phyloP scores from a whole-genome alignment of 768 basidiomycete genomes.

The Boletus vermiculosoides region DNA sequence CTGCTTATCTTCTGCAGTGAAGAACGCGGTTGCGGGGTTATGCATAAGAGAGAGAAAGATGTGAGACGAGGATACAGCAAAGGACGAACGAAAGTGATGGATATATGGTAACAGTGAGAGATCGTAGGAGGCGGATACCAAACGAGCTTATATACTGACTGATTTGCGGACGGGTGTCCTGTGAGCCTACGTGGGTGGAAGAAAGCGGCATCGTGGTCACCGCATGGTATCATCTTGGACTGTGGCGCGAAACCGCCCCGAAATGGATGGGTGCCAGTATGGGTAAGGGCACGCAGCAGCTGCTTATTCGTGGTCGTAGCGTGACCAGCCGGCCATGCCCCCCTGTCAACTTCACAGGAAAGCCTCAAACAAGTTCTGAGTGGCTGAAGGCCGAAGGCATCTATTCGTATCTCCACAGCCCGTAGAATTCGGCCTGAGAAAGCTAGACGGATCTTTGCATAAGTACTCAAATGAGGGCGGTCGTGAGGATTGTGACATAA shows the following conservation, averaged over 20 bases:
- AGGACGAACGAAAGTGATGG: slow-evolving; percentile 19
- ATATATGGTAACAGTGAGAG: slow-evolving; percentile 15
- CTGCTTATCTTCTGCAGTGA: slow-evolving; percentile 39
- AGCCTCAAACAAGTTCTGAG: slow-evolving; percentile 10
- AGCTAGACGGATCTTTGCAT: slow-evolving; percentile 20
- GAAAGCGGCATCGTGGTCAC: slow-evolving; percentile 36
- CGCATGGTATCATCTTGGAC: slow-evolving; percentile 32
- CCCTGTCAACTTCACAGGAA: slow-evolving; percentile 23
- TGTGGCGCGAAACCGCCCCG: slow-evolving; percentile 32
- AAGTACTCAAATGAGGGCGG: slow-evolving; percentile 13
- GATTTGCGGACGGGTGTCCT: slow-evolving; percentile 28
- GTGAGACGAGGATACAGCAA: slow-evolving; percentile 3
- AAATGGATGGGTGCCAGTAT: slow-evolving; percentile 28
- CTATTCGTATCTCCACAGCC: slow-evolving; percentile 30
- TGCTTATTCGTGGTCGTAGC: slow-evolving; percentile 15
- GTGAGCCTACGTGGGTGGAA: slow-evolving; percentile 24
- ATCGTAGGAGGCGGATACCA: slow-evolving; percentile 12
- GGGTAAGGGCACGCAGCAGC: slow-evolving; percentile 31
- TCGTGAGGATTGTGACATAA: slow-evolving; percentile 21
- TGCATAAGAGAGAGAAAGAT: slow-evolving; percentile 26
- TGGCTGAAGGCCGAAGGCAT: slow-evolving; percentile 19
- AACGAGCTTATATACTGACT: slow-evolving; percentile 33
- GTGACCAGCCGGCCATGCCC: slow-evolving; percentile 16
- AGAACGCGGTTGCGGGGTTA: slow-evolving; percentile 31
- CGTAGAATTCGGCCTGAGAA: slow-evolving; percentile 22